Evolutionary conservation across 1,284 basidiomycete genomes (phyloP), one percentile per base, ranked within the genome.

Genomic region (Omphalotus olearius): DNA sequence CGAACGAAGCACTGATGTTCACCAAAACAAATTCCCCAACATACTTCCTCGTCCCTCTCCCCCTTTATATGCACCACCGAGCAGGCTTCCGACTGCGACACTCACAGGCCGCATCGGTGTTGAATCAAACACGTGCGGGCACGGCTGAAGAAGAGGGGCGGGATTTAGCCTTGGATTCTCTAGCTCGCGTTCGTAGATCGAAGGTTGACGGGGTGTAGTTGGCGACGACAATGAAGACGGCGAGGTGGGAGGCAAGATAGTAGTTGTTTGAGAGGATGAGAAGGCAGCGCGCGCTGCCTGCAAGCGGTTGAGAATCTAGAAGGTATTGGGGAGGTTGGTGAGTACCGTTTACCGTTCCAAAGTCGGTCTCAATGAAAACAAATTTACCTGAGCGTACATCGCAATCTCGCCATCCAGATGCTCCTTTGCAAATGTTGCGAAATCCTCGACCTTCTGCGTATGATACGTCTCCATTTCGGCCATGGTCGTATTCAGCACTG

Each of bases 381-480:
- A 18, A 52, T 59, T 23, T 45, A 81, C 83, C 70, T 88, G 84
- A 58, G 88, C 83, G 58, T 88, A 85, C 40, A 88, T 75, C 4
- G 70, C 75, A 56, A 91, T 90, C 64, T 91, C 88, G 11, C 80
- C 81, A 58, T 91, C 87, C 13, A 91, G 75, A 60, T 90, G 83
- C 39, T 87, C 83, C 50, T 73, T 80, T 10, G 79, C 69, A 13
- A 90, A 59, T 2, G 61, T 66, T 16, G 71, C 66, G 57, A 91
- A 85, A 60, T 90, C 88, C 60, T 89, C 84, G 3, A 69, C 62
- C 62, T 90, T 90, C 63, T 89, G 85, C 0, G 72, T 67, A 61
- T 91, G 88, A 59, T 89, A 90, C 1, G 78, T 83, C 52, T 91
- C 86, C 75, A 93, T 83, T 69, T 93, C 91, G 3, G 90, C 88